Conservation (phyloP, 164 flowering plant species). For the Protea cynaroides region DNA sequence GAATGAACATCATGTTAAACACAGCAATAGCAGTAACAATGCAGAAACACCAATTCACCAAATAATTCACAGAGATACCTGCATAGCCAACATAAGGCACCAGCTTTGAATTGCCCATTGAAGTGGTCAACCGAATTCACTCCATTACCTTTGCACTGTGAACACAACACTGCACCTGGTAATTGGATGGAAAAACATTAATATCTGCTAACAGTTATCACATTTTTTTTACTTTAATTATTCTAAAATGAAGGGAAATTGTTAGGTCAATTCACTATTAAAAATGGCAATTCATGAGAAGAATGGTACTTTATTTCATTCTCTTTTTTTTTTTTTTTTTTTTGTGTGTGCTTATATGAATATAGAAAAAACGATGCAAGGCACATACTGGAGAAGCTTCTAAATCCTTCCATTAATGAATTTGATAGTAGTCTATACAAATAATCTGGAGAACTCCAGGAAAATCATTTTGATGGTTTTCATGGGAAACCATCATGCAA, state of each 20-base stretch:
- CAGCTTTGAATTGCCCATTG: conserved; percentile 89
- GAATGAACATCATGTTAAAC: too few relatives aligned
- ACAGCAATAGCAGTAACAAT: too few relatives aligned
- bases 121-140: conserved; percentile 81
- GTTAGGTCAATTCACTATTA: background rate
- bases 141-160: conserved; percentile 80
- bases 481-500: too few relatives aligned
- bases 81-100: conserved; percentile 92
- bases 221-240: background rate
- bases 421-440: background rate
- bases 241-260: background rate
- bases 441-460: background rate
- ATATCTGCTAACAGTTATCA: background rate
- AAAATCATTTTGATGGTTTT: background rate
- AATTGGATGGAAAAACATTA: conserved; percentile 5
- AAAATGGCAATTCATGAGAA: background rate
- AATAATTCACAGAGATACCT: conserved; percentile 38
- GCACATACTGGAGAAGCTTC: too few relatives aligned
- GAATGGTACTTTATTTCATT: too few relatives aligned
- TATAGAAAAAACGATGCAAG: background rate
- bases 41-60: background rate
- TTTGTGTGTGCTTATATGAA: background rate
- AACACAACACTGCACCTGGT: conserved; percentile 56
- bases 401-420: background rate
- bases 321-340: too few relatives aligned